These are phyloP conservation scores for Paxillus rubicundulus DNA, from an alignment of 768 basidiomycete genomes.

Conservation along the genomic window DNA sequence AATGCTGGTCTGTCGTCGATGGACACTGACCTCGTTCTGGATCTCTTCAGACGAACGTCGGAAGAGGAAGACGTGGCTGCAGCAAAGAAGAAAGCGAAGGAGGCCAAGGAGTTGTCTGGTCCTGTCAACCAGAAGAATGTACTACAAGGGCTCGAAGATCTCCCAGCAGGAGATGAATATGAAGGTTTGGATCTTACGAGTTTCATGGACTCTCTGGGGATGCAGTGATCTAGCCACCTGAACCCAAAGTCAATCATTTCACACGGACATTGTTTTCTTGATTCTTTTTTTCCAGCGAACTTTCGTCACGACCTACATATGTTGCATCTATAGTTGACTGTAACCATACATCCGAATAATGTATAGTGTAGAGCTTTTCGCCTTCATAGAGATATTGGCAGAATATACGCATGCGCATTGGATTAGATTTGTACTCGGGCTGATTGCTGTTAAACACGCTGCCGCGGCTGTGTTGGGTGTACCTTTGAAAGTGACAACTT, in stretches of 20 bases:
- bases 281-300: constrained; percentile 10
- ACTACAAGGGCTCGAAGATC: constrained; percentile 85
- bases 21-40: constrained; percentile 96
- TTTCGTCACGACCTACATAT: constrained; percentile 25
- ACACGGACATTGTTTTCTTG: constrained; percentile 13
- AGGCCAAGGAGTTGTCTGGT: constrained; percentile 52
- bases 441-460: too few species aligned
- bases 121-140: constrained; percentile 77
- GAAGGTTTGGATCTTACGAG: constrained; percentile 79
- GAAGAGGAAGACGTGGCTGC: constrained; percentile 68
- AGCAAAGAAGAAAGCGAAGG: constrained; percentile 50
- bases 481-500: too few species aligned
- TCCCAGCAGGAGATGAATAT: constrained; percentile 92
- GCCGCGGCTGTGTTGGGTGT: not conserved
- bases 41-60: constrained; percentile 82
- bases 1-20: constrained; percentile 92
- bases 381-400: constrained; percentile 4
- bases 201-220: constrained; percentile 84
- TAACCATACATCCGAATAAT: constrained; percentile 34
- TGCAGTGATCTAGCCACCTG: constrained; percentile 30
- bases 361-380: constrained; percentile 30
- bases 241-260: constrained; percentile 15
- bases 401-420: too few species aligned
- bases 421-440: too few species aligned
- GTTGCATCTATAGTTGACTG: constrained; percentile 34